phyloP scores from a whole-genome alignment of 2,329 filamentous ascomycete genomes.

The Diaporthe sp. region DNA sequence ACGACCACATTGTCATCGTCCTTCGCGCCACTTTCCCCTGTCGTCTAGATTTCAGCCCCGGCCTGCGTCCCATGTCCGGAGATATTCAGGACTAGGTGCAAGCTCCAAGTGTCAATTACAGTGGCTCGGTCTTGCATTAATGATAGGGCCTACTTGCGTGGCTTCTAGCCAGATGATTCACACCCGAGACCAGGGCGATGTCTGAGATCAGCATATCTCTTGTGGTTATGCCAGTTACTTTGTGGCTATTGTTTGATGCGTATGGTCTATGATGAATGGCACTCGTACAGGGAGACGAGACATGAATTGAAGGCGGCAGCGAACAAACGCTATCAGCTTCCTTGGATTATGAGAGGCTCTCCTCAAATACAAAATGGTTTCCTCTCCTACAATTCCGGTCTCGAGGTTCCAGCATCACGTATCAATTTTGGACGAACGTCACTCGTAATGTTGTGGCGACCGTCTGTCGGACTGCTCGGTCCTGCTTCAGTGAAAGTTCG shows the following conservation, averaged over 20 bases:
- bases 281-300: constrained; percentile 17
- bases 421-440: background rate
- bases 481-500: too few species aligned
- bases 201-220: background rate
- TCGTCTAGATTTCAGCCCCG: background rate
- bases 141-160: background rate
- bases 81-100: background rate
- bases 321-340: background rate
- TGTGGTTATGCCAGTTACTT: background rate
- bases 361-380: background rate
- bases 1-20: background rate
- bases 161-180: background rate
- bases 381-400: too few species aligned
- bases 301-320: background rate
- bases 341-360: background rate
- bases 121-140: background rate
- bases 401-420: background rate
- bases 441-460: background rate
- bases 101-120: background rate
- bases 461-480: too few species aligned
- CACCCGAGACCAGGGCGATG: background rate
- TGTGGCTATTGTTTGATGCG: background rate
- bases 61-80: background rate
- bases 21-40: background rate
- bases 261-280: background rate